phyloP scores from a whole-genome alignment of 495 filamentous ascomycete species.

The Penicillium samsonianum region DNA sequence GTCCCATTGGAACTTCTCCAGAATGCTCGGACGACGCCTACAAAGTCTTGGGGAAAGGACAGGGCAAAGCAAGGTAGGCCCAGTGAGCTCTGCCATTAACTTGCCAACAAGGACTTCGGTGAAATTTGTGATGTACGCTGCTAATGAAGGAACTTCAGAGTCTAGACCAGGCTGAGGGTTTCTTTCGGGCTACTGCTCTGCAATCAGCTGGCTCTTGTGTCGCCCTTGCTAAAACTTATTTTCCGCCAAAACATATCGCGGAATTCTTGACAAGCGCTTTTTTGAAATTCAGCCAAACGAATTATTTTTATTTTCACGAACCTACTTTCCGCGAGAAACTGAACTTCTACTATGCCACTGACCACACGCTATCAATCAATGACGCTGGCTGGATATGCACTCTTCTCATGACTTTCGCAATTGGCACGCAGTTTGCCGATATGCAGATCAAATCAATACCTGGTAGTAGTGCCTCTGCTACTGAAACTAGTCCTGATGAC shows the following conservation, averaged over 20 bases:
- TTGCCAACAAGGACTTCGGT: too few relatives aligned
- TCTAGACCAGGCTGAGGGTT: constrained; percentile 4
- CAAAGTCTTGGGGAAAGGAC: constrained; percentile 15
- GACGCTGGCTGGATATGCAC: constrained; percentile 26
- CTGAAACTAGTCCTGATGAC: not conserved
- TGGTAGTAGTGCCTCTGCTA: not conserved
- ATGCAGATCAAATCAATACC: constrained; percentile 15
- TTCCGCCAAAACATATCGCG: constrained; percentile 15
- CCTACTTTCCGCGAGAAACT: constrained; percentile 16
- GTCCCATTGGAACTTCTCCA: constrained; percentile 23
- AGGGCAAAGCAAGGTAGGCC: not conserved
- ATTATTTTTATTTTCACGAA: constrained; percentile 23
- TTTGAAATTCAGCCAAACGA: constrained; percentile 16
- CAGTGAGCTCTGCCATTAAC: too few relatives aligned
- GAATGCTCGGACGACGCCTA: constrained; percentile 14
- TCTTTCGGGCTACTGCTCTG: constrained; percentile 17
- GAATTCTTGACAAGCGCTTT: constrained; percentile 19
- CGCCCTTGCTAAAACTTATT: constrained; percentile 13
- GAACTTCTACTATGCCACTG: constrained; percentile 14
- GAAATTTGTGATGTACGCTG: not conserved
- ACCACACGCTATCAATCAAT: constrained; percentile 12
- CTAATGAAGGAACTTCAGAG: not conserved
- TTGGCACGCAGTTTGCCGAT: constrained; percentile 27
- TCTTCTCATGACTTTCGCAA: constrained; percentile 25
- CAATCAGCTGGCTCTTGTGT: constrained; percentile 17